A percentile compares a stretch with the other conserved stretches of the same genome.
Evolutionary conservation across 1,284 basidiomycete genomes (phyloP).

Genomic region (Ustilago bromivora): DNA sequence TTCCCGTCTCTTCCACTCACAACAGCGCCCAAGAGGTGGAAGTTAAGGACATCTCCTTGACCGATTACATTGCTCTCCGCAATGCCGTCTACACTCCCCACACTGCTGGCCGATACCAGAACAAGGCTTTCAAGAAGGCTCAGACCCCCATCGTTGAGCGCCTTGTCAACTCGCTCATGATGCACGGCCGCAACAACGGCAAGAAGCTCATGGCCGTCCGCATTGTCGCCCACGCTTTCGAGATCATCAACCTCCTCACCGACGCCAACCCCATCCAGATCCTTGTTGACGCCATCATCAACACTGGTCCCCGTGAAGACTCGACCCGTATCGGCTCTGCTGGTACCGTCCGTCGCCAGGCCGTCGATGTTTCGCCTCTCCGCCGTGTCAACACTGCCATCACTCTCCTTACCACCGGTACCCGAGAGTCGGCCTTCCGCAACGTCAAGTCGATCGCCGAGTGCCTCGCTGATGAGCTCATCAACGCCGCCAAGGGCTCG

Average conservation of each 20-base stretch:
- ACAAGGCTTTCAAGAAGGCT: constrained; percentile 99
- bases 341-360: constrained; percentile 99
- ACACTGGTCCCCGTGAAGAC: constrained; percentile 99
- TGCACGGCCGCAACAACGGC: constrained; percentile 99
- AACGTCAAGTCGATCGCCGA: constrained; percentile 97
- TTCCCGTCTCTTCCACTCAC: constrained; percentile 19
- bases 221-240: constrained; percentile 99
- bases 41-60: constrained; percentile 88
- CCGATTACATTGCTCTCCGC: constrained; percentile 98
- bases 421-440: constrained; percentile 99
- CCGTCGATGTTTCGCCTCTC: constrained; percentile 98
- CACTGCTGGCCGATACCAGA: constrained; percentile 98
- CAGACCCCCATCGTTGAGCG: constrained; percentile 99
- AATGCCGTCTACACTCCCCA: constrained; percentile 96
- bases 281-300: constrained; percentile 97
- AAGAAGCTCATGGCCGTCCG: constrained; percentile 99
- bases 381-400: constrained; percentile 98
- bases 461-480: constrained; percentile 99
- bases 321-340: constrained; percentile 99
- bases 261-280: constrained; percentile 99
- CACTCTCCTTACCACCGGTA: constrained; percentile 93
- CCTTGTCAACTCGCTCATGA: constrained; percentile 95
- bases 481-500: constrained; percentile 99
- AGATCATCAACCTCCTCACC: constrained; percentile 99
- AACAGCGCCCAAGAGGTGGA: constrained; percentile 79